Base-by-base conservation (phyloP, 2,329 filamentous ascomycete species). In the Phyllosticta citribraziliensis region DNA sequence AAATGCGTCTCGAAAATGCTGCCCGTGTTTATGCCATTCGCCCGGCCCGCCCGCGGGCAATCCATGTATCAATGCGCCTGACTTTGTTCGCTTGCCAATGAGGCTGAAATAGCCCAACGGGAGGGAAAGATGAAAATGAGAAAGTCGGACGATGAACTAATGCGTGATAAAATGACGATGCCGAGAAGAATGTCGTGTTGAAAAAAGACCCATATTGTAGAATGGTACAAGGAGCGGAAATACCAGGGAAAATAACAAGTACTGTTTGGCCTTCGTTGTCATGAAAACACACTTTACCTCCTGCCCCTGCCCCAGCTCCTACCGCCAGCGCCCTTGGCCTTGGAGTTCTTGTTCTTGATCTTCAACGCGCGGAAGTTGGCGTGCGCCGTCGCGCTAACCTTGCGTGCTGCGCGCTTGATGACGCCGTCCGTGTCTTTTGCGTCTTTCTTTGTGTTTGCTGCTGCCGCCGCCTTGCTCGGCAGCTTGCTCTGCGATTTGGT, bases 281-380 rank as follows among this genome's bases (percentile, higher is more conserved):
- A 8, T 27, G 5, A 51, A 5, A 51, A 20, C 51, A 19, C 10
- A 14, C n/a, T 20, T 24, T 30, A 62, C 52, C 60, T 57, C 52
- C 60, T 62, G 33, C 47, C 52, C 17, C 60, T 55, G 14, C 60
- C 55, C 60, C 60, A 62, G 14, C 40, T 8, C 27, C 54, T 33
- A 5, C 54, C 54, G n/a, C 60, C 55, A 9, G 50, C 55, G 14
- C 55, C 60, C 24, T 24, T 40, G 17, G 55, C 55, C 24, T 58
- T 62, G 4, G 60, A 62, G 47, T 62, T 62, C 52, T 79, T 78
- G 63, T 76, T 76, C 70, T 78, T 80, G 69, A 81, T 80, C 63
- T 81, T 81, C 30, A 81, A 72, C 63, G 68, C 72, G 19, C 75
- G 72, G 65, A 75, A 80, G 60, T 81, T 81, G 24, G 77, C 75